A percentile compares a stretch with the other conserved stretches of the same genome.
phyloP scores from a whole-genome alignment of 495 filamentous ascomycete species.

The Penicillium egyptiacum region DNA sequence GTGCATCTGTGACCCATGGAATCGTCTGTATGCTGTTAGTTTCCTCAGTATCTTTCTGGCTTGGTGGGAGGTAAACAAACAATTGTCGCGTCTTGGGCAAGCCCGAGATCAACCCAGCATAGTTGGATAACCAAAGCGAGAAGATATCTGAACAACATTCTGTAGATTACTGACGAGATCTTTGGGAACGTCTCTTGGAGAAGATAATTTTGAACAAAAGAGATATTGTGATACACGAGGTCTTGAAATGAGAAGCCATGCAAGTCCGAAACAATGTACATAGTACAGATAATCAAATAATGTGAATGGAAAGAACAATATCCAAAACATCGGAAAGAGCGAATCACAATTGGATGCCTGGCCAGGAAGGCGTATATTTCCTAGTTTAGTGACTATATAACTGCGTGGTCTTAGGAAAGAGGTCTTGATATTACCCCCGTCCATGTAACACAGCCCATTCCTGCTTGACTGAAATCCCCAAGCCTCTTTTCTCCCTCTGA shows the following conservation, averaged over 20 bases:
- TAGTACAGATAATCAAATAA: not conserved
- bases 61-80: not conserved
- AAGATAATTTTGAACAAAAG: not conserved
- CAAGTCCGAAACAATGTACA: not conserved
- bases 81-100: not conserved
- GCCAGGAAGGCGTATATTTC: not conserved
- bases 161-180: not conserved
- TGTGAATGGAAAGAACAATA: not conserved
- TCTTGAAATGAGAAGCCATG: not conserved
- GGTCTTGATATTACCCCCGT: not conserved
- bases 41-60: not conserved
- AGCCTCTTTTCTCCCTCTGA: not conserved
- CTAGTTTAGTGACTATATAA: not conserved
- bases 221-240: not conserved
- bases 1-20: constrained; percentile 3
- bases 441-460: constrained; percentile 2
- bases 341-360: not conserved
- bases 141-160: constrained; percentile 1
- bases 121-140: not conserved
- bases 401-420: not conserved
- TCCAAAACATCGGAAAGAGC: not conserved
- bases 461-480: not conserved
- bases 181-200: not conserved
- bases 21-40: constrained; percentile 7
- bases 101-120: constrained; percentile 1